Base-by-base conservation (phyloP, 2,329 filamentous ascomycete genomes). In the Paraphaeosphaeria sporulosa region DNA sequence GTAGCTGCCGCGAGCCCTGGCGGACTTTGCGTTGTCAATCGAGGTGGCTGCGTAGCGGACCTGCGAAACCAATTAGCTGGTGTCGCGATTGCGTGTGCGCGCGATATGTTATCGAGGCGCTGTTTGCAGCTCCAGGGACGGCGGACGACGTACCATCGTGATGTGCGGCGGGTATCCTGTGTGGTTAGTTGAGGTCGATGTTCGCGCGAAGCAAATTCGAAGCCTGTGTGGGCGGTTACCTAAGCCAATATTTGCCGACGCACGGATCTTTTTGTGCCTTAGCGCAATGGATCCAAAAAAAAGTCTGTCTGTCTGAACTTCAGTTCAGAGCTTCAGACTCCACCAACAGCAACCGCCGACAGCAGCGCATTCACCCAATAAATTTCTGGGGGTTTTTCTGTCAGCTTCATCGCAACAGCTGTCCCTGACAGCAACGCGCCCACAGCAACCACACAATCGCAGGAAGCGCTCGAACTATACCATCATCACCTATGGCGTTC, bases 1-100 rank as follows among this genome's bases (percentile, higher is more conserved):
- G 89, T 98, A 99, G 82, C 94, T 93, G 84, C 96, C 95, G 85
- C 95, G 94, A 81, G 94, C 91, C 87, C 94, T 93, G 84, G 95
- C 95, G 86, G 92, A 96, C 89, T 77, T 77, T 74, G 73, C 74
- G 71, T 75, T 75, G 65, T 76, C 72, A 68, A 77, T 75, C 63
- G 59, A 62, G 68, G 70, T 71, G 64, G 74, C 74, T 71, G 70
- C 75, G 75, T 77, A 77, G 68, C 75, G 75, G 70, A 77, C 75
- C 75, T 77, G 71, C 55, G 55, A 57, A 44, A 32, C 55, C 58
- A 66, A 69, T 74, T 73, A 74, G 67, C 62, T 63, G 43, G 59
- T 65, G 64, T 64, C 56, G 58, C 62, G 32, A 19, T 25, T 36
- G n/a, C 15, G 15, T 55, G 50, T 44, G 32, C 21, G 38, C 17